These are phyloP conservation scores for Nephelium lappaceum DNA, from an alignment of 345 rosid genomes.

Conservation along the genomic window DNA sequence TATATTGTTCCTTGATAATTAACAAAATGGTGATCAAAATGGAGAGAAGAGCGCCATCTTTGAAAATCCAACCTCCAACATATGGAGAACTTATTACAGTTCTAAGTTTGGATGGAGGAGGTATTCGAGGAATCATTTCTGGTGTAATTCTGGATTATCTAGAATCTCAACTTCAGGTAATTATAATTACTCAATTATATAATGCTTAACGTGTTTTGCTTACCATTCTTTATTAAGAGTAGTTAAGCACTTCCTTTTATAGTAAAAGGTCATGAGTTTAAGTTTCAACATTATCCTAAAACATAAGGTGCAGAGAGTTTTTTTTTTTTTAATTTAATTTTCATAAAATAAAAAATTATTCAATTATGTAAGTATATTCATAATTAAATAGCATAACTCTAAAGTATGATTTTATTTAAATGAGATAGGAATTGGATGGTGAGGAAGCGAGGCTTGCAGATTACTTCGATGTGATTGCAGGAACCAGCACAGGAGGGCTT, in stretches of 20 bases:
- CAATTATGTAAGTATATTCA: too few relatives aligned
- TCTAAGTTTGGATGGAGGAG: slow-evolving; percentile 84
- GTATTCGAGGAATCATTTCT: slow-evolving; percentile 66
- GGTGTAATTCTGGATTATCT: slow-evolving; percentile 65
- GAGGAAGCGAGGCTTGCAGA: slow-evolving; percentile 64
- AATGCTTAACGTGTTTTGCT: background rate
- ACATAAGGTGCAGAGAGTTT: too few relatives aligned
- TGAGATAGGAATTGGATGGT: slow-evolving; percentile 58
- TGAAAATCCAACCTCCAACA: slow-evolving; percentile 40
- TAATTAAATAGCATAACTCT: too few relatives aligned
- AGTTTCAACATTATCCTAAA: too few relatives aligned
- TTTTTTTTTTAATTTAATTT: too few relatives aligned
- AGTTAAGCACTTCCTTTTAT: too few relatives aligned
- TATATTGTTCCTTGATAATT: too few relatives aligned
- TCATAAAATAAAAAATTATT: too few relatives aligned
- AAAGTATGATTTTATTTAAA: too few relatives aligned
- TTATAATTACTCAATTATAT: background rate
- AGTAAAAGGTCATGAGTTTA: too few relatives aligned
- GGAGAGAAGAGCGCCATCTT: slow-evolving; percentile 14
- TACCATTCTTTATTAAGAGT: too few relatives aligned
- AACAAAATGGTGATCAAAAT: slow-evolving; percentile 4
- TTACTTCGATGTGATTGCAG: slow-evolving; percentile 73
- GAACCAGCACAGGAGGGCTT: slow-evolving; percentile 82
- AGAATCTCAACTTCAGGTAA: slow-evolving; percentile 84
- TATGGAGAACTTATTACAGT: slow-evolving; percentile 59